phyloP scores from a whole-genome alignment of 305 asterid species.

The Petunia hybrid region DNA sequence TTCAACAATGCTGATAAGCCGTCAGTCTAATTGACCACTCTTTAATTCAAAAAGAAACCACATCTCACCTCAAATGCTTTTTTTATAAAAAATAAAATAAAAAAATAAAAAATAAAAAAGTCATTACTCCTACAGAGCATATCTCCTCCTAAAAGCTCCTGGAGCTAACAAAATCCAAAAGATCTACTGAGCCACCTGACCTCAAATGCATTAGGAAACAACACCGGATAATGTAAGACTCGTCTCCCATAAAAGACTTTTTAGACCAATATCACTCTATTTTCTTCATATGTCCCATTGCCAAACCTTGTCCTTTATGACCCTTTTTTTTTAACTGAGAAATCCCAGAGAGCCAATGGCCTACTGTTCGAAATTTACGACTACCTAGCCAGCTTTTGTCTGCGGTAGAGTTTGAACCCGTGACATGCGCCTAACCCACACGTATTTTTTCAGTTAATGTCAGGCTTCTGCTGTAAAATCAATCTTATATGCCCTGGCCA shows the following conservation, averaged over 20 bases:
- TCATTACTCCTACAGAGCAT: too few relatives aligned
- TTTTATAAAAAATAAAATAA: too few relatives aligned
- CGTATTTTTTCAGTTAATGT: neutral
- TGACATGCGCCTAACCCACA: too few relatives aligned
- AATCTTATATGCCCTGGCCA: constrained; percentile 2
- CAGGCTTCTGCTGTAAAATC: neutral
- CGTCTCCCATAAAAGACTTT: neutral
- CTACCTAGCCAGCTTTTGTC: too few relatives aligned
- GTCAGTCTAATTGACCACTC: neutral
- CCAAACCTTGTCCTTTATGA: neutral
- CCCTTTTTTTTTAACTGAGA: neutral
- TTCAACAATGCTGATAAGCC: constrained; percentile 6
- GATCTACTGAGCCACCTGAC: neutral
- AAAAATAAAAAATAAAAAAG: too few relatives aligned
- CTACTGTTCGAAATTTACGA: too few relatives aligned
- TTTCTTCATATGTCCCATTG: constrained; percentile 17
- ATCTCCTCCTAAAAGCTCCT: too few relatives aligned
- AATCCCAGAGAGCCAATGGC: too few relatives aligned
- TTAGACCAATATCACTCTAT: neutral
- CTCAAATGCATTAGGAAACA: neutral
- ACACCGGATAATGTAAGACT: neutral
- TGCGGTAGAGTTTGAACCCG: too few relatives aligned
- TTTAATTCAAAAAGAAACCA: constrained; percentile 22
- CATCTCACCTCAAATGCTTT: constrained; percentile 22
- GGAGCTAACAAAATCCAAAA: too few relatives aligned